Conservation (phyloP, 805 yeast species). For the Scheffersomyces spartinae region DNA sequence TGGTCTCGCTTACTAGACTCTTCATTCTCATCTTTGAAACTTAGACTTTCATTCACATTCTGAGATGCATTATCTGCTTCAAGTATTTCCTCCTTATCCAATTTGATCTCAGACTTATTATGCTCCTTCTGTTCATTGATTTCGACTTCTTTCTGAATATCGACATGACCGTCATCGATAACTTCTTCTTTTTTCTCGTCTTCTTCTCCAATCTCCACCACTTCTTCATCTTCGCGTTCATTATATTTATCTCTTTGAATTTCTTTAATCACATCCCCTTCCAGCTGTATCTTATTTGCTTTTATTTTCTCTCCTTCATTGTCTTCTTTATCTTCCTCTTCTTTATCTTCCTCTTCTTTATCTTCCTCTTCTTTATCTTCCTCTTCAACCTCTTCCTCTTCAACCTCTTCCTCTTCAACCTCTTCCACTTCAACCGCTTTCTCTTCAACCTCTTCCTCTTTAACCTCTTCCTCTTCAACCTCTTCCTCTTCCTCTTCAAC, state of each 20-base stretch:
- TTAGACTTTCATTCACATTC: no score
- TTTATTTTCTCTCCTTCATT: conserved; percentile 3
- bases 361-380: conserved; percentile 2
- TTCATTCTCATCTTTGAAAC: no score
- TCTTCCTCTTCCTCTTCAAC: conserved; percentile 1
- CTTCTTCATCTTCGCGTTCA: conserved; percentile 1
- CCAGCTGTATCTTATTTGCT: conserved; percentile 3
- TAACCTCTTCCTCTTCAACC: background rate
- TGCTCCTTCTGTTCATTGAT: conserved; percentile 4
- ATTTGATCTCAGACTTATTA: conserved; percentile 7
- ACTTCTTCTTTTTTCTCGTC: conserved; percentile 6
- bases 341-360: background rate
- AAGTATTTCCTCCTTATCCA: no score
- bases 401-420: background rate
- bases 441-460: background rate
- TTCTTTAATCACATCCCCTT: conserved; percentile 1
- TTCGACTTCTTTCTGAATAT: conserved; percentile 1
- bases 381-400: conserved; percentile 1
- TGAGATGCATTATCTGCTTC: no score
- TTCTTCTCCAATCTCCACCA: no score
- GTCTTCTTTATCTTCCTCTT: conserved; percentile 2
- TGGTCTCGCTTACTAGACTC: no score
- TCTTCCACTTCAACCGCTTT: conserved; percentile 3
- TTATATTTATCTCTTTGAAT: conserved; percentile 1
- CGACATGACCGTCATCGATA: conserved; percentile 3